These are phyloP conservation scores for Metschnikowia sp. DNA, from an alignment of 805 yeast genomes.

Conservation along the genomic window DNA sequence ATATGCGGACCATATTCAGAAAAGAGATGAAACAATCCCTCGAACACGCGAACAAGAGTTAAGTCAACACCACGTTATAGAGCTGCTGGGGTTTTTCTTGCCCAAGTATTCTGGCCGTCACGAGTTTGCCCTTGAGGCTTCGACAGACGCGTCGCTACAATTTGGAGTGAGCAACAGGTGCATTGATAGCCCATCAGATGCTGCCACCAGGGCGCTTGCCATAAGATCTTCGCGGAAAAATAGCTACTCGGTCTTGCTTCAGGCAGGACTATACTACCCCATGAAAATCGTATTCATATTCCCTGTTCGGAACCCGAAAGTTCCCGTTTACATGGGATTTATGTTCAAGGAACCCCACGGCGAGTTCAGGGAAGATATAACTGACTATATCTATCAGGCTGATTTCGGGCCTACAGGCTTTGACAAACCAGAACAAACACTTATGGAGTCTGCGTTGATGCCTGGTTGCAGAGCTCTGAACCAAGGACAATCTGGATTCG, in stretches of 20 bases:
- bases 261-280: constrained; percentile 5
- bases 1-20: too few species aligned
- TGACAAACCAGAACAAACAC: not conserved
- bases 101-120: constrained; percentile 1
- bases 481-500: not conserved
- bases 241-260: not conserved
- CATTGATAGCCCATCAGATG: not conserved
- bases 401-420: not conserved
- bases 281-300: not conserved
- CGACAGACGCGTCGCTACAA: constrained; percentile 1
- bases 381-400: not conserved
- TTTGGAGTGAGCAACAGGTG: constrained; percentile 1
- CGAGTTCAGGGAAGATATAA: not conserved
- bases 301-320: not conserved
- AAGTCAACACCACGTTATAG: not conserved
- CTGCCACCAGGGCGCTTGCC: not conserved
- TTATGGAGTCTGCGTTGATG: not conserved
- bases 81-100: constrained; percentile 3
- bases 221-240: not conserved
- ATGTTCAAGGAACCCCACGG: constrained; percentile 3
- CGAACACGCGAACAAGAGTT: too few species aligned
- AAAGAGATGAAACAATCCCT: too few species aligned
- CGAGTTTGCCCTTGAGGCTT: constrained; percentile 1
- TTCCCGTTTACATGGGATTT: not conserved
- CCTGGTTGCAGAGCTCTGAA: not conserved